Evolutionary conservation across 177 flowering plant genomes (phyloP).

Genomic region (Vitis hybrid): DNA sequence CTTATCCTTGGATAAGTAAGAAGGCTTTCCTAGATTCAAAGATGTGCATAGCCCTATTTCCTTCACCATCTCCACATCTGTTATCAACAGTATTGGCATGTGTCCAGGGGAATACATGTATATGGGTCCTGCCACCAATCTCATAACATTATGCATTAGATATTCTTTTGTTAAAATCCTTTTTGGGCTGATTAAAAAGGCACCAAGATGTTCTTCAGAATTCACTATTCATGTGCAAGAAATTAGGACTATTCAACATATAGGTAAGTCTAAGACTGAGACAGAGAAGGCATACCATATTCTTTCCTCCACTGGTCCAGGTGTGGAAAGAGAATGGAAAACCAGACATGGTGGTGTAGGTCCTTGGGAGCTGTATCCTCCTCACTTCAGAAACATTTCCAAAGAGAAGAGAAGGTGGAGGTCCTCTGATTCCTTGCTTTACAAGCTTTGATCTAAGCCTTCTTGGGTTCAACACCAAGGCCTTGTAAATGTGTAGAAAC

Average conservation of each 20-base stretch:
- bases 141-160: too few species aligned
- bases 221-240: too few species aligned
- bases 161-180: too few species aligned
- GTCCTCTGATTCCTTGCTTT: conserved; percentile 32
- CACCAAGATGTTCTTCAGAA: too few species aligned
- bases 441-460: conserved; percentile 13
- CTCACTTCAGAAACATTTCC: conserved; percentile 26
- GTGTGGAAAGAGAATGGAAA: conserved; percentile 25
- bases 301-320: conserved; percentile 23
- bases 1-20: conserved; percentile 21
- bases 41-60: conserved; percentile 21
- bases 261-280: too few species aligned
- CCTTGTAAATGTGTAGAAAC: not conserved
- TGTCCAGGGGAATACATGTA: conserved; percentile 20
- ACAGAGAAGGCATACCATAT: conserved; percentile 12
- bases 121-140: not conserved
- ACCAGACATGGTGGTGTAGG: conserved; percentile 18
- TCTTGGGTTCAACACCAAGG: conserved; percentile 13
- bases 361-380: conserved; percentile 1
- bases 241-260: too few species aligned
- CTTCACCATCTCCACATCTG: conserved; percentile 24
- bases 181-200: too few species aligned
- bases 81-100: conserved; percentile 21
- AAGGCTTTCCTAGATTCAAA: conserved; percentile 29
- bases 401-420: conserved; percentile 21